Base-by-base conservation (phyloP, 768 basidiomycete species). In the Hygrocybe coccinea region DNA sequence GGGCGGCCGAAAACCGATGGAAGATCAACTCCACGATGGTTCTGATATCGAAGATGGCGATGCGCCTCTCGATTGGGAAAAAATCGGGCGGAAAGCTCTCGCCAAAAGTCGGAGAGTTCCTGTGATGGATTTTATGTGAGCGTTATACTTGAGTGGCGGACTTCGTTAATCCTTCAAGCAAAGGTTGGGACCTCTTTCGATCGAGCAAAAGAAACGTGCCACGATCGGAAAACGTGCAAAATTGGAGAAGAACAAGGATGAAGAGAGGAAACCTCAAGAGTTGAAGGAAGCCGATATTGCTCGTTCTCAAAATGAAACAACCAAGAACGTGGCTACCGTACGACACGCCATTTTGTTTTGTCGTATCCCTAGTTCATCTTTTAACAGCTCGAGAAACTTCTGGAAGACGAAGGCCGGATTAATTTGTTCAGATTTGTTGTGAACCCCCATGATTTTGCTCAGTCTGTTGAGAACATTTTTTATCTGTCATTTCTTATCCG, bases 391-490 rank as follows among this genome's bases (percentile, higher is more conserved):
- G 76, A 79, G 64, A 69, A 77, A 3, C 71, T 90, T 7, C 76
- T 97, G 22, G 66, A 71, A 17, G 67, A 78, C n/a, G 71, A 62
- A 15, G 73, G 76, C 29, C 62, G 67, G 6, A 77, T 89, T 50
- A 97, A 97, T 62, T 69, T 97, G 25, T 97, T 97, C 74, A 72
- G 78, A 57, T 89, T 97, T 64, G 78, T 97, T 52, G 76, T 97
- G 59, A 95, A 99, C 66, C 97, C 97, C 11, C 71, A 86, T 25
- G 85, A 89, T 63, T 99, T 91, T 65, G 88, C 86, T 0, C 95
- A 99, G 66, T 91, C 90, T 0, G 92, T 98, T 12, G 97, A 99
- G 72, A 99, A 99, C 67, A 76, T 95, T 21, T 98, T 99, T 68
- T 94, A 97, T 65, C 78, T 95, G 2, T 92, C 91, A 0, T 98